phyloP scores from a whole-genome alignment of 441 rosid species.

The Corymbia citriodora region DNA sequence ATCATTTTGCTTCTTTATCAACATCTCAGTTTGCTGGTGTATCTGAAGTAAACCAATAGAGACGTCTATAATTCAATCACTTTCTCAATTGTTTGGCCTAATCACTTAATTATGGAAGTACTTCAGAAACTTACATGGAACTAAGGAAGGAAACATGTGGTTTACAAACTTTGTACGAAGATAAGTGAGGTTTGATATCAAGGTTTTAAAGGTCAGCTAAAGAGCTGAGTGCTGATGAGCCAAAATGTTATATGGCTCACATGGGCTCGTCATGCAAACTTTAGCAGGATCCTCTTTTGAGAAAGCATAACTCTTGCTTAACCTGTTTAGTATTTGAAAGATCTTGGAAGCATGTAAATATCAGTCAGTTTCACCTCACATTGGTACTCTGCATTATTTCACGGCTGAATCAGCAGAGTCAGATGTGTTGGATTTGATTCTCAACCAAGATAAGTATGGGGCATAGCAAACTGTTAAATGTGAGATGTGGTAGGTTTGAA shows the following conservation, averaged over 20 bases:
- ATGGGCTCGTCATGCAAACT: neutral
- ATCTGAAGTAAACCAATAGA: neutral
- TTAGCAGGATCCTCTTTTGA: neutral
- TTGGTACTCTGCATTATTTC: neutral
- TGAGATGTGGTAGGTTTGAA: neutral
- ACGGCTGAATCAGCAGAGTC: neutral
- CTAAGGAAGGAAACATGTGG: neutral
- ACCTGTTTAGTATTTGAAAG: neutral
- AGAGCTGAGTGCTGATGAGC: neutral
- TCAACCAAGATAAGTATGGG: neutral
- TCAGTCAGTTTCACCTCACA: neutral
- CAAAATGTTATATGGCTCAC: neutral
- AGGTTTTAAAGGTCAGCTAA: neutral
- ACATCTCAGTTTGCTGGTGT: neutral
- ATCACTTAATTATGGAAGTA: neutral
- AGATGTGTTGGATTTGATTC: neutral
- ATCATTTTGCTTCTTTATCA: neutral
- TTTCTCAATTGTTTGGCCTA: neutral
- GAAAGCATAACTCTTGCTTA: neutral
- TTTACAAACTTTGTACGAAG: neutral
- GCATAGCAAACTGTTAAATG: neutral
- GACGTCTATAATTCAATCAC: neutral
- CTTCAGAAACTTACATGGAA: neutral
- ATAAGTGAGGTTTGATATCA: neutral
- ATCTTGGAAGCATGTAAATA: neutral